Evolutionary conservation across 2,329 filamentous ascomycete species (phyloP).

Genomic region (Aspergillus glaucus): DNA sequence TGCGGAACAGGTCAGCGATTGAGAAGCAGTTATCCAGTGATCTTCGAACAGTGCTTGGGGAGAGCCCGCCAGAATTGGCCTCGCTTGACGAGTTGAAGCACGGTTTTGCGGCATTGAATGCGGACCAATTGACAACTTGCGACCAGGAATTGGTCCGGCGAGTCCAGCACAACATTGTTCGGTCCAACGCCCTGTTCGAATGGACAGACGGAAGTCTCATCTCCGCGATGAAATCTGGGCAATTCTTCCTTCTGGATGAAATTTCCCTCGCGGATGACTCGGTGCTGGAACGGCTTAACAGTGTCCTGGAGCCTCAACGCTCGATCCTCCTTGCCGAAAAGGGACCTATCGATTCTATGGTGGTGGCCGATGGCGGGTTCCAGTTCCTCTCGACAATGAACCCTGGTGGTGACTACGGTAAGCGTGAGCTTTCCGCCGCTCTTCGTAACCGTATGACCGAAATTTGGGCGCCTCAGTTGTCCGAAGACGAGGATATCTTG

Average conservation of each 20-base stretch:
- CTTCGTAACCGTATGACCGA: constrained; percentile 95
- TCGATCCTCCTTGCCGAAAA: constrained; percentile 90
- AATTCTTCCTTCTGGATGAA: constrained; percentile 92
- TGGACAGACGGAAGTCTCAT: constrained; percentile 94
- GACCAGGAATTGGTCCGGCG: constrained; percentile 42
- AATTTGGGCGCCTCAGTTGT: constrained; percentile 91
- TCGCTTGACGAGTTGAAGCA: constrained; percentile 53
- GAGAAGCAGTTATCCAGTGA: constrained; percentile 60
- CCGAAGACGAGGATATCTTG: constrained; percentile 75
- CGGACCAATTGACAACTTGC: constrained; percentile 41
- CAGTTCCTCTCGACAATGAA: constrained; percentile 99
- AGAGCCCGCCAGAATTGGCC: constrained; percentile 26
- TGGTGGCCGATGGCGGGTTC: constrained; percentile 71
- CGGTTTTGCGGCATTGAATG: constrained; percentile 51
- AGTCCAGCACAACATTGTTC: constrained; percentile 47
- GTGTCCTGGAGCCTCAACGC: constrained; percentile 82
- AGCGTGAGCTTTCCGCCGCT: constrained; percentile 92
- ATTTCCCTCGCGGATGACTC: constrained; percentile 98
- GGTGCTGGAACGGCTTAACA: constrained; percentile 91
- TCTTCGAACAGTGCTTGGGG: constrained; percentile 44
- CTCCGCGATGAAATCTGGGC: constrained; percentile 81
- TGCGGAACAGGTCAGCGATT: constrained; percentile 75
- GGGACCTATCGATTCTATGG: constrained; percentile 72
- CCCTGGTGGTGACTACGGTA: constrained; percentile 95
- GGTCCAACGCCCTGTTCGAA: constrained; percentile 83